A percentile compares a stretch with the other conserved stretches of the same genome.
Conservation (phyloP, 805 yeast genomes). For the Yarrowia sp. region DNA sequence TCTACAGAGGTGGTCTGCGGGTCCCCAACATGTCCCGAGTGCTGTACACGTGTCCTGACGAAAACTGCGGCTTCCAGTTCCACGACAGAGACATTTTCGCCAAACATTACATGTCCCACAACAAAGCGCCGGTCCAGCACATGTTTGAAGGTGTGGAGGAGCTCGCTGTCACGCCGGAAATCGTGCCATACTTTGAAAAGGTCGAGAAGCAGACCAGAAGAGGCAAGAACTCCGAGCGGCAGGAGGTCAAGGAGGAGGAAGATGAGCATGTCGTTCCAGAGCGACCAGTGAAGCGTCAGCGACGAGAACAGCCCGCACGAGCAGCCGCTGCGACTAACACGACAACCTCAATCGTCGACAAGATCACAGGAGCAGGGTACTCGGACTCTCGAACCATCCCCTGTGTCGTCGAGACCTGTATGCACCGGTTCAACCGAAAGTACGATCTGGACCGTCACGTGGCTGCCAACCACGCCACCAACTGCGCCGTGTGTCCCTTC, state of each 20-base stretch:
- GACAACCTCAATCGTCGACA: conserved; percentile 46
- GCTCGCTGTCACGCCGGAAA: conserved; percentile 67
- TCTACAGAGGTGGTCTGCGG: conserved; percentile 14
- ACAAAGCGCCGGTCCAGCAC: not conserved
- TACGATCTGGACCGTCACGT: conserved; percentile 53
- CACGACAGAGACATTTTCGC: conserved; percentile 44
- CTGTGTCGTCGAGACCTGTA: conserved; percentile 50
- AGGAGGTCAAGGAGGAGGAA: not conserved
- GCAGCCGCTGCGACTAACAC: conserved; percentile 42
- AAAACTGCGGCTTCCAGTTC: not conserved
- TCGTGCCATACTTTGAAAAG: conserved; percentile 28
- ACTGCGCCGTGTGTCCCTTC: conserved; percentile 19
- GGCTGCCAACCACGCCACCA: conserved; percentile 40
- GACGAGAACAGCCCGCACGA: conserved; percentile 37
- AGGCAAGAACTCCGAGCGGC: not conserved
- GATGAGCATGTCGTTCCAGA: not conserved
- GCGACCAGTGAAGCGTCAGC: not conserved
- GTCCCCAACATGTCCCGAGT: not conserved
- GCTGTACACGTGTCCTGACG: conserved; percentile 3
- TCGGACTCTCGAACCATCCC: conserved; percentile 46
- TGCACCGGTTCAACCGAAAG: conserved; percentile 49
- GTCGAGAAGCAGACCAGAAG: conserved; percentile 1
- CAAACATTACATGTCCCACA: conserved; percentile 49
- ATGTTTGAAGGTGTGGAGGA: conserved; percentile 57
- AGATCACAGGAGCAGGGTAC: conserved; percentile 51